Evolutionary conservation across 108 stramenopile genomes (phyloP).

Genomic region (Poteriospumella lacustris): DNA sequence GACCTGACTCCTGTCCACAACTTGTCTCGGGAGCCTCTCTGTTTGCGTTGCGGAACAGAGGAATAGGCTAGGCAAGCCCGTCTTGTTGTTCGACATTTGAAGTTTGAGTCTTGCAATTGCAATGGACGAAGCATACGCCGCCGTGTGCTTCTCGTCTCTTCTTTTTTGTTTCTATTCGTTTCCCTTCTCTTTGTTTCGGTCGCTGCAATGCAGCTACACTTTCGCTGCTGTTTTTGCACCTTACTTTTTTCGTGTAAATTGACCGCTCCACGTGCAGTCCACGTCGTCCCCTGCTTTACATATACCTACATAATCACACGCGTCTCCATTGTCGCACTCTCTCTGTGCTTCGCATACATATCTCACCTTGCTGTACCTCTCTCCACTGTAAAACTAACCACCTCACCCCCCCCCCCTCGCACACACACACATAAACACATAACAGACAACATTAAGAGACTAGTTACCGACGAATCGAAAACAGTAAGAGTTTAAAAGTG

Average conservation of each 20-base stretch:
- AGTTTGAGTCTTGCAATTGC: no score
- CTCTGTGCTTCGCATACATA: not conserved
- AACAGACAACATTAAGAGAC: not conserved
- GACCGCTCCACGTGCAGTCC: not conserved
- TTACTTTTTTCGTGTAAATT: no score
- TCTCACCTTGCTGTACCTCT: not conserved
- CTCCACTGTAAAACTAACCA: not conserved
- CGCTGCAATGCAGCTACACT: not conserved
- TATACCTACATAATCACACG: not conserved
- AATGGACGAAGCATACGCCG: not conserved
- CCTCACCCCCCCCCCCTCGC: not conserved
- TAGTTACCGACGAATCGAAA: not conserved
- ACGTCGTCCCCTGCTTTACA: not conserved
- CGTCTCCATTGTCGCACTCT: not conserved
- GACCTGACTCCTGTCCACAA: no score
- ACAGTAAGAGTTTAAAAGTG: not conserved
- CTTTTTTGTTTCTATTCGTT: not conserved
- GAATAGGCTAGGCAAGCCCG: no score
- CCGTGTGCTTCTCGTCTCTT: not conserved
- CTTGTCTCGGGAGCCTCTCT: no score
- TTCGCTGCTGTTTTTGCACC: no score
- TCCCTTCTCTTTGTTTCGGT: not conserved
- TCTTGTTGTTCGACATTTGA: no score
- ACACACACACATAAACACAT: not conserved
- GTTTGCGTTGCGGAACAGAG: no score